phyloP scores from a whole-genome alignment of 495 filamentous ascomycete genomes.

The Penicillium chermesinum region DNA sequence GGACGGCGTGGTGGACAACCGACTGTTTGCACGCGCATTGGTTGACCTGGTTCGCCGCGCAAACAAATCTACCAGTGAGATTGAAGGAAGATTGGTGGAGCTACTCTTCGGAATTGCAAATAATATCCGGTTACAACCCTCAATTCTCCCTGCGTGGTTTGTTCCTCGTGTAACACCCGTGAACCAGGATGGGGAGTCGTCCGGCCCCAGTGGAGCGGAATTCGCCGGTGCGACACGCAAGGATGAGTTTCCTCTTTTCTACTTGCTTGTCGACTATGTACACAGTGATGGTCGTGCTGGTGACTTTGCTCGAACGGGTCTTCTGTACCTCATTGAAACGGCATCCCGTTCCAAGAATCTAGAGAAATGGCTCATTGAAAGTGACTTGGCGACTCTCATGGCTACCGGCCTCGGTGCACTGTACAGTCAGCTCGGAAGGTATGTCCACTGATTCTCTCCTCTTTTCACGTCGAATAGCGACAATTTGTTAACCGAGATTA shows the following conservation, averaged over 20 bases:
- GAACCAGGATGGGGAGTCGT: conserved; percentile 36
- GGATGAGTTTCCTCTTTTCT: conserved; percentile 93
- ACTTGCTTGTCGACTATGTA: conserved; percentile 90
- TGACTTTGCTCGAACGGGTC: conserved; percentile 93
- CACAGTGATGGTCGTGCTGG: conserved; percentile 88
- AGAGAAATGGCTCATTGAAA: conserved; percentile 95
- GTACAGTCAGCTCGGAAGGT: conserved; percentile 93
- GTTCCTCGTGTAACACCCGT: conserved; percentile 31
- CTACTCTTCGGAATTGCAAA: conserved; percentile 89
- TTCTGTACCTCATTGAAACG: conserved; percentile 93
- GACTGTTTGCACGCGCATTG: conserved; percentile 74
- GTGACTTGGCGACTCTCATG: conserved; percentile 95
- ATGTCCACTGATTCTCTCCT: conserved; percentile 10
- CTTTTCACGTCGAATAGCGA: no score
- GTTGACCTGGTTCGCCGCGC: conserved; percentile 65
- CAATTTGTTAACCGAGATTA: conserved; percentile 17
- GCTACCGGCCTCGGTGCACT: conserved; percentile 90
- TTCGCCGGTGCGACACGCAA: conserved; percentile 85
- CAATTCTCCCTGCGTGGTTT: conserved; percentile 87
- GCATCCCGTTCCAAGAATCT: conserved; percentile 74
- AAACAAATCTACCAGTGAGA: conserved; percentile 61
- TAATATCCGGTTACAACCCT: conserved; percentile 85
- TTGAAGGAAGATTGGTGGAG: conserved; percentile 81
- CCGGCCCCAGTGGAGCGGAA: conserved; percentile 48
- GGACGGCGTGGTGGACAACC: conserved; percentile 82